Percentiles rank a stretch among this genome's conserved stretches.
Evolutionary conservation across 768 basidiomycete species (phyloP).

Genomic region (Phanerochaete carnosa): DNA sequence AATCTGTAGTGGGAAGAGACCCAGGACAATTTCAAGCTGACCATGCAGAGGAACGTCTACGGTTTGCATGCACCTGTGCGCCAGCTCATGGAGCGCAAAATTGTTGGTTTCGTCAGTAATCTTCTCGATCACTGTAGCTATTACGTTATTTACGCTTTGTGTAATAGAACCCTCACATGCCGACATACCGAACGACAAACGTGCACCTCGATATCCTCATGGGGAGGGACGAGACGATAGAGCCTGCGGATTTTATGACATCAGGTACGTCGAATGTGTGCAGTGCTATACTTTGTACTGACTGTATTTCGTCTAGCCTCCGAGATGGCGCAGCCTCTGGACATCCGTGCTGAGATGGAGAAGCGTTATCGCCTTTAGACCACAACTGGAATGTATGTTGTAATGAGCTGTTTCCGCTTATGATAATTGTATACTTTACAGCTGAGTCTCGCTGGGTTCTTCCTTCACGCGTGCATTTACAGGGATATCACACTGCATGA

Average conservation of each 20-base stretch:
- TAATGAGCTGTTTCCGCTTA: background rate
- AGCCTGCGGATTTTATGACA: conserved; percentile 75
- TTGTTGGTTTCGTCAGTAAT: conserved; percentile 65
- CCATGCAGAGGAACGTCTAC: conserved; percentile 76
- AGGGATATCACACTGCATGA: too few species aligned
- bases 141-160: background rate
- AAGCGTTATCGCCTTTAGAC: conserved; percentile 37
- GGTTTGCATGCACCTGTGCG: conserved; percentile 90
- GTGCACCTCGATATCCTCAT: conserved; percentile 89
- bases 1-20: conserved; percentile 84
- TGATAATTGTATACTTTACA: background rate
- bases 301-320: conserved; percentile 2
- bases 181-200: conserved; percentile 66
- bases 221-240: conserved; percentile 86
- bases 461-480: too few species aligned
- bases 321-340: conserved; percentile 29
- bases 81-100: conserved; percentile 89
- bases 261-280: conserved; percentile 42
- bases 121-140: background rate
- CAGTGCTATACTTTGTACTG: background rate
- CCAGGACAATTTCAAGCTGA: conserved; percentile 84
- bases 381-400: background rate
- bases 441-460: background rate
- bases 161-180: conserved; percentile 61
- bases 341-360: conserved; percentile 51